Conservation (phyloP, 805 yeast genomes). For the Metschnikowia reukaufii region DNA sequence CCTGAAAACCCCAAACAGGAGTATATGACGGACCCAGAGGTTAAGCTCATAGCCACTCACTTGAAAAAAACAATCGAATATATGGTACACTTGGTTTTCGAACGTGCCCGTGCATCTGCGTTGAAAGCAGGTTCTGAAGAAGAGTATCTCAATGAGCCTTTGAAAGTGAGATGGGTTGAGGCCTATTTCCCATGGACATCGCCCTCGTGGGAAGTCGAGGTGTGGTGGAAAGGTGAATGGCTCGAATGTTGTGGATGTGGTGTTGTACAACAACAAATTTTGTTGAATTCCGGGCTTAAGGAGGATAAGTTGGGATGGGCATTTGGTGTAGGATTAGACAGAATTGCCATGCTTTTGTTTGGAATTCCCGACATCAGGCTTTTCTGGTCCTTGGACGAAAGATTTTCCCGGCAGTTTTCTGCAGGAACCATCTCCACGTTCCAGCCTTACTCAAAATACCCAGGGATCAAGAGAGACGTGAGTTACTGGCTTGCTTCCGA, state of each 20-base stretch:
- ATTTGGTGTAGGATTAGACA: conserved; percentile 91
- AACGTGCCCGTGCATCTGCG: conserved; percentile 64
- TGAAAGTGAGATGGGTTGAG: conserved; percentile 90
- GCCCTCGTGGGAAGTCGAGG: conserved; percentile 98
- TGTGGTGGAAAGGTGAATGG: conserved; percentile 99
- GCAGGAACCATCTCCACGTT: conserved; percentile 67
- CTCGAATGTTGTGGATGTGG: conserved; percentile 97
- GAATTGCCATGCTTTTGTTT: conserved; percentile 93
- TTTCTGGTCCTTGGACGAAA: conserved; percentile 83
- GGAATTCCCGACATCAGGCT: conserved; percentile 94
- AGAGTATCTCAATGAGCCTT: conserved; percentile 66
- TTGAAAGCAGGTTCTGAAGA: conserved; percentile 56
- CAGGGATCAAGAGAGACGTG: conserved; percentile 81
- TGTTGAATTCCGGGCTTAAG: conserved; percentile 64
- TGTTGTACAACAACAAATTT: conserved; percentile 74
- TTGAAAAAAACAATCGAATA: conserved; percentile 84
- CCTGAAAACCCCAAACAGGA: conserved; percentile 76
- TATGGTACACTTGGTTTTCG: conserved; percentile 78
- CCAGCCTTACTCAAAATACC: conserved; percentile 87
- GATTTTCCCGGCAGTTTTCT: conserved; percentile 73
- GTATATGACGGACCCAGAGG: conserved; percentile 69
- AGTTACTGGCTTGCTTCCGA: conserved; percentile 82
- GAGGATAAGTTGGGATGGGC: conserved; percentile 88
- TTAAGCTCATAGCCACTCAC: conserved; percentile 68
- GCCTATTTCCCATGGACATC: conserved; percentile 98